Conservation (phyloP, 176 grass and related monocot species). For the Stipa capillata region DNA sequence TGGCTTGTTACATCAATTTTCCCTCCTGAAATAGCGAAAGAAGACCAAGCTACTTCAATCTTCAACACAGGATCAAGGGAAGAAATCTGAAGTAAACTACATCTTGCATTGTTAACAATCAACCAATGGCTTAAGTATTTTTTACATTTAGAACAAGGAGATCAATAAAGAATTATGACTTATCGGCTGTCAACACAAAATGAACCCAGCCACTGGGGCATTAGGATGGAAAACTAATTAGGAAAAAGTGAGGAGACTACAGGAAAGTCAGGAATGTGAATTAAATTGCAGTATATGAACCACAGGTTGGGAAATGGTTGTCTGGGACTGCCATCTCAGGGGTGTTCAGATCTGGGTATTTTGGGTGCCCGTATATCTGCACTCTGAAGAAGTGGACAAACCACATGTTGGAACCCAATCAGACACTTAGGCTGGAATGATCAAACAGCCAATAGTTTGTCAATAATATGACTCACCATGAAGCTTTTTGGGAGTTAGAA, state of each 20-base stretch:
- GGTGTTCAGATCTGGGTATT: not conserved
- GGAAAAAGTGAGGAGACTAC: not conserved
- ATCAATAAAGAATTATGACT: not conserved
- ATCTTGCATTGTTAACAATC: not conserved
- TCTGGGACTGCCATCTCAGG: not conserved
- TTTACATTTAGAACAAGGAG: not conserved
- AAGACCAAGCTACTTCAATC: not conserved
- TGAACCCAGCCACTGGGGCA: not conserved
- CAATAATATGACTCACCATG: not conserved
- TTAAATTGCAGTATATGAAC: not conserved
- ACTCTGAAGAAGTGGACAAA: not conserved
- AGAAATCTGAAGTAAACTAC: not conserved
- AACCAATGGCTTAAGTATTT: not conserved
- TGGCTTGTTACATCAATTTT: conserved; percentile 51
- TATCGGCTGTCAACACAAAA: not conserved
- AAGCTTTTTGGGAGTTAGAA: not conserved
- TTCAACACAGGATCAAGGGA: conserved; percentile 1
- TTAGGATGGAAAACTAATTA: not conserved
- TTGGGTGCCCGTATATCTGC: not conserved
- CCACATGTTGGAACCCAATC: not conserved
- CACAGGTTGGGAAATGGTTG: not conserved
- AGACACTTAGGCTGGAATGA: not conserved
- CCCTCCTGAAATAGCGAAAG: conserved; percentile 33
- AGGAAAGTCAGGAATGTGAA: not conserved
- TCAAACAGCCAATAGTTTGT: not conserved